Conservation (phyloP, 2,329 filamentous ascomycete genomes). For the Fusarium coicis region DNA sequence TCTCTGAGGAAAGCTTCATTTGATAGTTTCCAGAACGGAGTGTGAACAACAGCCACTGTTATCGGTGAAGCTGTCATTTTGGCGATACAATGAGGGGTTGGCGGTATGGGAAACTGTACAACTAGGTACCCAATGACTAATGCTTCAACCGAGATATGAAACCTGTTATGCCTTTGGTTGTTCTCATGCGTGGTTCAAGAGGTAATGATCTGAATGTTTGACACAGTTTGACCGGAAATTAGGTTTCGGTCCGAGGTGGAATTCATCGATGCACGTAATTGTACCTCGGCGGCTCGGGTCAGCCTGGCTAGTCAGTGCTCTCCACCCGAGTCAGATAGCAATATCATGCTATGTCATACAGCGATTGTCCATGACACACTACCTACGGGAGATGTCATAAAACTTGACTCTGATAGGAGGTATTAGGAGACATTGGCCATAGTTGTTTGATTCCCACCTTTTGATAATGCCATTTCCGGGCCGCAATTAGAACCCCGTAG, state of each 20-base stretch:
- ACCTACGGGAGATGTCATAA: neutral
- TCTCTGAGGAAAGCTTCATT: neutral
- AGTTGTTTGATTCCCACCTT: accelerated
- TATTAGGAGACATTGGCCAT: neutral
- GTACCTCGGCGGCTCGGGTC: neutral
- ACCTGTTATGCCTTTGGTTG: neutral
- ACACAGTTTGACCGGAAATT: neutral
- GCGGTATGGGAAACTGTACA: neutral
- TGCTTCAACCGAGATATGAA: neutral
- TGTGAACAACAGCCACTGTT: neutral
- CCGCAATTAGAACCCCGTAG: neutral
- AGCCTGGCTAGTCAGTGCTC: neutral
- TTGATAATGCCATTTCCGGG: neutral
- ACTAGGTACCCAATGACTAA: neutral
- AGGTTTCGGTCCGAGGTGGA: neutral
- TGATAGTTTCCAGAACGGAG: neutral
- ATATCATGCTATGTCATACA: neutral
- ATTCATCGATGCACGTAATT: neutral
- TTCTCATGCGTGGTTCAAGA: neutral
- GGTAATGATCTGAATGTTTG: neutral
- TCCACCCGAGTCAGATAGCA: neutral
- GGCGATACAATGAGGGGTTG: neutral
- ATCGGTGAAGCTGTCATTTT: neutral
- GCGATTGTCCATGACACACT: no score
- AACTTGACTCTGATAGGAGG: neutral